phyloP scores from a whole-genome alignment of 2,329 filamentous ascomycete genomes.

The Pseudogymnoascus sp. region DNA sequence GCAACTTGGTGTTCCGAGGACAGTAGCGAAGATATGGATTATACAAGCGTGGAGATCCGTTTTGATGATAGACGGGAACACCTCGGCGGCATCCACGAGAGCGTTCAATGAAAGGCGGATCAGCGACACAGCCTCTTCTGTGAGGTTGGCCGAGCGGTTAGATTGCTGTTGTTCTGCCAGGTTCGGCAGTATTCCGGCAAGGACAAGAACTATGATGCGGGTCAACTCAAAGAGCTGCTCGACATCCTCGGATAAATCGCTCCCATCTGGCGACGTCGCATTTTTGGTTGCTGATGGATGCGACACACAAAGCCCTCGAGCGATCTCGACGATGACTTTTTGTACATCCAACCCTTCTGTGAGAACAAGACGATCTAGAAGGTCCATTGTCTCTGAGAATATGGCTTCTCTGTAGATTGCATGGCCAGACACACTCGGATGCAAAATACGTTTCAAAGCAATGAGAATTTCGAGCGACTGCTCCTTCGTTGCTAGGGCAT shows the following conservation, averaged over 20 bases:
- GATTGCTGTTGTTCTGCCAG: constrained; percentile 54
- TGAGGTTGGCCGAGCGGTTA: constrained; percentile 64
- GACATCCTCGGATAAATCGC: constrained; percentile 84
- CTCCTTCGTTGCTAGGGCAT: constrained; percentile 61
- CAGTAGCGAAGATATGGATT: constrained; percentile 90
- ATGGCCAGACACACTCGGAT: constrained; percentile 88
- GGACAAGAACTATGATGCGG: constrained; percentile 85
- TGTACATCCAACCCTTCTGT: constrained; percentile 87
- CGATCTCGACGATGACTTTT: constrained; percentile 86
- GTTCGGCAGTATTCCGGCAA: constrained; percentile 80
- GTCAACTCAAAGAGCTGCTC: constrained; percentile 97
- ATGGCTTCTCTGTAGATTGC: constrained; percentile 94
- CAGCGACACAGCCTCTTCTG: constrained; percentile 76
- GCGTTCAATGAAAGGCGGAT: constrained; percentile 75
- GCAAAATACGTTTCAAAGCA: constrained; percentile 88
- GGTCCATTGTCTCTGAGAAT: constrained; percentile 94
- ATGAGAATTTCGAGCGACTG: constrained; percentile 83
- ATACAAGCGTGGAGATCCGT: constrained; percentile 94
- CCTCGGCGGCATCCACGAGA: constrained; percentile 85
- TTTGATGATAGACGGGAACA: constrained; percentile 94
- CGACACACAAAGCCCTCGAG: constrained; percentile 76
- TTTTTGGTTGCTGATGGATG: constrained; percentile 78
- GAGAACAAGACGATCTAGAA: constrained; percentile 82
- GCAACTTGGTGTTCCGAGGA: constrained; percentile 76
- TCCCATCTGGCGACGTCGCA: constrained; percentile 55